A percentile compares a stretch with the other conserved stretches of the same genome.
Conservation (phyloP, 306 rosid species). For the Erythrophleum fordii region DNA sequence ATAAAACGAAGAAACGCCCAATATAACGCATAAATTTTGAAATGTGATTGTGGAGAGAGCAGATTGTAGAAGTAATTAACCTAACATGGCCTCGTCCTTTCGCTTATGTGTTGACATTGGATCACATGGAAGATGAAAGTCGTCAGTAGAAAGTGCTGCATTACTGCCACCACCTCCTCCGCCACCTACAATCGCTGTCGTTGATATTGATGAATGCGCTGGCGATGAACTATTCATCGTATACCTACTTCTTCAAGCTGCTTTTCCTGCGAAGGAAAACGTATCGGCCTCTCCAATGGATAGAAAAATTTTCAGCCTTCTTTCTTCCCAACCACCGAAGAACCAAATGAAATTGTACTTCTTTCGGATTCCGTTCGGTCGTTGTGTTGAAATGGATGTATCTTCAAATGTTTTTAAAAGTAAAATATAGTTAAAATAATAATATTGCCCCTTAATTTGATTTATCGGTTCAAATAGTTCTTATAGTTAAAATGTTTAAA, state of each 20-base stretch:
- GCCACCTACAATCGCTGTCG: slow-evolving; percentile 71
- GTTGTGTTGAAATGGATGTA: neutral
- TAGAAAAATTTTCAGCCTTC: neutral
- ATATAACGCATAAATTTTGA: neutral
- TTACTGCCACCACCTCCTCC: slow-evolving; percentile 56
- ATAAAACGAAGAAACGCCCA: neutral
- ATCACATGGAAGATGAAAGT: slow-evolving; percentile 62
- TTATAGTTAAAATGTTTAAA: too few species aligned
- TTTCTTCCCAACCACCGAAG: neutral
- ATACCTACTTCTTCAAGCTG: neutral
- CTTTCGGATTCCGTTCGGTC: neutral
- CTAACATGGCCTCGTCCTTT: slow-evolving; percentile 81
- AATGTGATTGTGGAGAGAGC: neutral
- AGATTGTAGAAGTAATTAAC: slow-evolving; percentile 55
- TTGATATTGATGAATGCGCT: slow-evolving; percentile 78
- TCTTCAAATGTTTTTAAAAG: too few species aligned
- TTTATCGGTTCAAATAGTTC: too few species aligned
- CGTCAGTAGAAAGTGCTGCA: slow-evolving; percentile 64
- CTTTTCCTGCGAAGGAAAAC: neutral
- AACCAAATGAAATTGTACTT: neutral
- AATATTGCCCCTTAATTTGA: too few species aligned
- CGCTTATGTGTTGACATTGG: slow-evolving; percentile 71
- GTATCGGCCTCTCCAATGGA: neutral
- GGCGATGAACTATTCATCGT: slow-evolving; percentile 79
- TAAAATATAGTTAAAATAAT: too few species aligned